Evolutionary conservation across 176 grass and related monocot species (phyloP).

Genomic region (Ensete glaucum): DNA sequence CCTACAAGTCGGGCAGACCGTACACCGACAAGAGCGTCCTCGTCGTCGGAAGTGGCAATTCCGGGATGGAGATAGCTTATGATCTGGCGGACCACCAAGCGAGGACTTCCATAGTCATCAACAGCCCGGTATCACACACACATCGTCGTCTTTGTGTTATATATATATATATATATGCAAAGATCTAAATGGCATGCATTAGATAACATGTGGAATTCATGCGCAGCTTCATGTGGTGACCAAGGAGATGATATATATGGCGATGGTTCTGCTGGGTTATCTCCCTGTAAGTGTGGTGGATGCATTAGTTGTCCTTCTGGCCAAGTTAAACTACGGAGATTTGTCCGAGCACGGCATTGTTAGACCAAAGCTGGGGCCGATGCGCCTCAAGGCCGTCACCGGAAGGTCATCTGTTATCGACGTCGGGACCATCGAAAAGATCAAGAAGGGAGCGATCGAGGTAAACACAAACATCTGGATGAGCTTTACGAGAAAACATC

Average conservation of each 20-base stretch:
- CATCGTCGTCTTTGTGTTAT: background rate
- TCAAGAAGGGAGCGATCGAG: constrained; percentile 31
- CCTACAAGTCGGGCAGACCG: constrained; percentile 11
- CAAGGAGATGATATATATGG: constrained; percentile 34
- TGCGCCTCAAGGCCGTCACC: constrained; percentile 19
- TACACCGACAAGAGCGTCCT: constrained; percentile 26
- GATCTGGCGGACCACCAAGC: constrained; percentile 31
- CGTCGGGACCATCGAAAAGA: constrained; percentile 27
- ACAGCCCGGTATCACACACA: constrained; percentile 14
- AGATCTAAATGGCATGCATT: background rate
- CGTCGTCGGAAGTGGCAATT: constrained; percentile 40
- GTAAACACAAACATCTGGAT: background rate
- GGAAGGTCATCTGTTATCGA: constrained; percentile 28
- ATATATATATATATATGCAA: background rate
- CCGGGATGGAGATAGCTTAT: constrained; percentile 47
- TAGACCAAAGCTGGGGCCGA: constrained; percentile 28
- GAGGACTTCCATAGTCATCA: constrained; percentile 20
- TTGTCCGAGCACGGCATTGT: constrained; percentile 35
- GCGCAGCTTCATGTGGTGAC: constrained; percentile 34
- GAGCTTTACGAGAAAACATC: too few relatives aligned
- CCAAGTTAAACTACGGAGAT: constrained; percentile 30
- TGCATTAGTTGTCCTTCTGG: constrained; percentile 2
- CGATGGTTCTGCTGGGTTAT: constrained; percentile 25
- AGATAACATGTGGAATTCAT: too few relatives aligned
- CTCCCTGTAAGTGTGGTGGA: constrained; percentile 27